Conservation (phyloP, 106 monocot species). For the Phalaenopsis aphrodite region DNA sequence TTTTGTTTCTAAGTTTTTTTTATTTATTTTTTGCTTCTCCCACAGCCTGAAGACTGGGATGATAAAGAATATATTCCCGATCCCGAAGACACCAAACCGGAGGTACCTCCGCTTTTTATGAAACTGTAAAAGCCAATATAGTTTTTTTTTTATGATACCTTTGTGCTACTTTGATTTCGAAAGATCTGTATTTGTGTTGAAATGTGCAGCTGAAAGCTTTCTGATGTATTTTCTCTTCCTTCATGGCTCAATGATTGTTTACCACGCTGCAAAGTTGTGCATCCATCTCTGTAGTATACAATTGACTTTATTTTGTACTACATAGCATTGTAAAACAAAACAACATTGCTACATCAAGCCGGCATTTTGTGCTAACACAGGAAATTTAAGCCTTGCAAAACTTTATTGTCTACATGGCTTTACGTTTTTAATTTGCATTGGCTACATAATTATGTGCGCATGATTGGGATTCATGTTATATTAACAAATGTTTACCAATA, state of each 20-base stretch:
- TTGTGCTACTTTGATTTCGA: neutral
- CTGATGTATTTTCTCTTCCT: neutral
- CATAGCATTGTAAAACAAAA: neutral
- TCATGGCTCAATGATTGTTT: neutral
- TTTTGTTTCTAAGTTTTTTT: neutral
- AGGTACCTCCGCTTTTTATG: conserved; percentile 19
- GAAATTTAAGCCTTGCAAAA: neutral
- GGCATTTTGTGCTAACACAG: neutral
- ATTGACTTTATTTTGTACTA: neutral
- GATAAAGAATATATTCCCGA: conserved; percentile 56
- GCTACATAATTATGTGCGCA: neutral
- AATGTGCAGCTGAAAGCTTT: neutral
- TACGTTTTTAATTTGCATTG: neutral
- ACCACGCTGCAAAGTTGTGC: neutral
- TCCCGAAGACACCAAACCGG: conserved; percentile 60
- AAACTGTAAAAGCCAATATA: neutral
- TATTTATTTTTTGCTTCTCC: neutral
- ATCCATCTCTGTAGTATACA: neutral
- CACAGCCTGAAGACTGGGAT: conserved; percentile 75
- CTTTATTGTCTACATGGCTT: neutral
- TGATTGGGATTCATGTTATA: neutral
- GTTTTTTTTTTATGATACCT: neutral
- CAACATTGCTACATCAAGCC: neutral
- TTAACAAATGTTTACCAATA: neutral
- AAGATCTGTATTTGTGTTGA: neutral